A percentile compares a stretch with the other conserved stretches of the same genome.
phyloP scores from a whole-genome alignment of 306 rosid genomes.

The Cicer bijugum region DNA sequence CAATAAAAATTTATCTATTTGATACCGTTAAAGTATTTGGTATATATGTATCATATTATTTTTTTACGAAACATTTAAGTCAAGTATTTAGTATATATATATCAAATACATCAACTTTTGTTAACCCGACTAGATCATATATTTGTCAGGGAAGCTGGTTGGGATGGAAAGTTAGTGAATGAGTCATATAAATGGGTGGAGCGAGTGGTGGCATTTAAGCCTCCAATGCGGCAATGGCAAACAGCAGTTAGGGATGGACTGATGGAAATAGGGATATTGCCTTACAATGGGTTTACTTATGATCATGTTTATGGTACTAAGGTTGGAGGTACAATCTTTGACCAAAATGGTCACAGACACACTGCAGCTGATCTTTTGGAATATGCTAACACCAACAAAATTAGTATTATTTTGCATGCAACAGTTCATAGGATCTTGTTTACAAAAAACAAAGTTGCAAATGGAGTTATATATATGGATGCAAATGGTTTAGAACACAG shows the following conservation, averaged over 20 bases:
- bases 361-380: conserved; percentile 74
- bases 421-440: conserved; percentile 58
- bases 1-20: no score
- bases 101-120: no score
- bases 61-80: no score
- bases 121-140: background rate
- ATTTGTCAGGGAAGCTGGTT: conserved; percentile 52
- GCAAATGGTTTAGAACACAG: conserved; percentile 42
- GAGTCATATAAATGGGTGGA: conserved; percentile 81
- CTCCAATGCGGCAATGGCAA: conserved; percentile 63
- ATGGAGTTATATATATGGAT: conserved; percentile 64
- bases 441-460: conserved; percentile 46
- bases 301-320: conserved; percentile 77
- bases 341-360: conserved; percentile 59
- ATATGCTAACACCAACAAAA: conserved; percentile 58
- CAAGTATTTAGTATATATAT: no score
- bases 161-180: conserved; percentile 65
- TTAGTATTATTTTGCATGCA: conserved; percentile 65
- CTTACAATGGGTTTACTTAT: conserved; percentile 72
- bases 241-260: conserved; percentile 65
- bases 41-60: no score
- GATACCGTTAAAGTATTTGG: no score
- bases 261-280: conserved; percentile 58
- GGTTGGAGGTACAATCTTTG: conserved; percentile 79
- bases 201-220: conserved; percentile 61